Evolutionary conservation across 2,329 filamentous ascomycete species (phyloP).

Genomic region (Passalora sequoiae): DNA sequence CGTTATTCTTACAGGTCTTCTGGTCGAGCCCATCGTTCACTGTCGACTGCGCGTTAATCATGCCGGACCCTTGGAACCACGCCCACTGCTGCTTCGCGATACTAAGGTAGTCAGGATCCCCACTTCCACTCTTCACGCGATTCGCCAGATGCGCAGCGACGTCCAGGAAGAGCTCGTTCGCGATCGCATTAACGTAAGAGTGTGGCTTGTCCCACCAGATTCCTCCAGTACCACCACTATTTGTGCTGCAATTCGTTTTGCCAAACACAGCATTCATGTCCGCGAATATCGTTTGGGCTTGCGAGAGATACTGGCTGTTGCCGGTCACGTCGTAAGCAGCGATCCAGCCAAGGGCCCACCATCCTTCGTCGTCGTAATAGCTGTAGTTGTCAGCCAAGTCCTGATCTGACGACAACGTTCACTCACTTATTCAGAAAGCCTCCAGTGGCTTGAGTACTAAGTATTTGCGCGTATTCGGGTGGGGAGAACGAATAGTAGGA

Average conservation of each 20-base stretch:
- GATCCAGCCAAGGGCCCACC: slow-evolving; percentile 53
- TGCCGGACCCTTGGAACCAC: slow-evolving; percentile 48
- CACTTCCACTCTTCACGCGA: slow-evolving; percentile 37
- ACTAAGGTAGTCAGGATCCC: slow-evolving; percentile 39
- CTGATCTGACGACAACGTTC: background rate
- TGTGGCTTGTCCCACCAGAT: slow-evolving; percentile 47
- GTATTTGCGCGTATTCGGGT: slow-evolving; percentile 5
- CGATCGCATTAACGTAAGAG: slow-evolving; percentile 50
- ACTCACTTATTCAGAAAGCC: slow-evolving; percentile 21
- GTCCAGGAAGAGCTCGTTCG: slow-evolving; percentile 54
- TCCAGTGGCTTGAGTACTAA: background rate
- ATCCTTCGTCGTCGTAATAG: slow-evolving; percentile 51
- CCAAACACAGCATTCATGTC: slow-evolving; percentile 43
- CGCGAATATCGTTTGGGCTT: slow-evolving; percentile 48
- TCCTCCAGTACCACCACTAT: slow-evolving; percentile 27
- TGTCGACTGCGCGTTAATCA: slow-evolving; percentile 47
- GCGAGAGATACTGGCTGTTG: slow-evolving; percentile 41
- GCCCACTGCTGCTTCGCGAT: slow-evolving; percentile 47
- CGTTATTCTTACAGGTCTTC: slow-evolving; percentile 50
- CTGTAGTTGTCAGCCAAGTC: slow-evolving; percentile 31
- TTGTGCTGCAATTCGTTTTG: slow-evolving; percentile 36
- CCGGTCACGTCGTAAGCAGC: slow-evolving; percentile 51
- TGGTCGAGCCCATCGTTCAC: slow-evolving; percentile 52
- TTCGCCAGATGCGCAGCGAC: slow-evolving; percentile 54
- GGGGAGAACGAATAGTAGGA: slow-evolving; percentile 18